Percentiles rank a stretch among this genome's conserved stretches.
Conservation (phyloP, 768 basidiomycete species). For the Calocera cornea region DNA sequence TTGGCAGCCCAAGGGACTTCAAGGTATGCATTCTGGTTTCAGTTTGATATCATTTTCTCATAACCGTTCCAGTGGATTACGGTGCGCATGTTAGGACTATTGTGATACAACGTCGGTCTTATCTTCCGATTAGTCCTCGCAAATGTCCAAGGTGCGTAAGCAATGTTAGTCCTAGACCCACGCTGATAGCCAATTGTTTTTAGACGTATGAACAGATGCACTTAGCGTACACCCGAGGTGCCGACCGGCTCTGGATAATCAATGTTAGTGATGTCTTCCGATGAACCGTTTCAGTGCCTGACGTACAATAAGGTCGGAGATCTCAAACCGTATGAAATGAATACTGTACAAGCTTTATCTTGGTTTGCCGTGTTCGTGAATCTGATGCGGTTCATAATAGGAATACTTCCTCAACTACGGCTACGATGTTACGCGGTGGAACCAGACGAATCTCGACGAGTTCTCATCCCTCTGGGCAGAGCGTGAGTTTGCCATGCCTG, state of each 20-base stretch:
- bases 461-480: slow-evolving; percentile 48
- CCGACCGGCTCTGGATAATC: slow-evolving; percentile 50
- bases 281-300: neutral
- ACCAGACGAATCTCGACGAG: slow-evolving; percentile 36
- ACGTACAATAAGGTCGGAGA: slow-evolving; percentile 35
- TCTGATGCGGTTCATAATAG: neutral
- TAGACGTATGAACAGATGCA: slow-evolving; percentile 62
- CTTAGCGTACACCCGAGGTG: slow-evolving; percentile 44
- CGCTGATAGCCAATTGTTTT: too few relatives aligned
- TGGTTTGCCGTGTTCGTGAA: neutral
- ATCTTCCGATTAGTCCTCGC: too few relatives aligned
- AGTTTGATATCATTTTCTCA: neutral
- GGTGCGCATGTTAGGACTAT: too few relatives aligned
- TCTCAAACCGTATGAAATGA: slow-evolving; percentile 52
- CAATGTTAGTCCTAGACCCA: too few relatives aligned
- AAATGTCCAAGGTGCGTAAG: neutral
- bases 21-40: slow-evolving; percentile 28
- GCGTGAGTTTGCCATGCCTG: slow-evolving; percentile 42
- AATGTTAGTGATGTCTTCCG: slow-evolving; percentile 28
- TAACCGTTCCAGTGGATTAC: too few relatives aligned
- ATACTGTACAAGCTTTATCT: neutral
- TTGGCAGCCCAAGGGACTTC: slow-evolving; percentile 50
- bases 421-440: slow-evolving; percentile 47
- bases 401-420: slow-evolving; percentile 55
- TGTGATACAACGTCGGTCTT: too few relatives aligned